Base-by-base conservation (phyloP, 495 filamentous ascomycete species). In the Penicillium simplicissimum region DNA sequence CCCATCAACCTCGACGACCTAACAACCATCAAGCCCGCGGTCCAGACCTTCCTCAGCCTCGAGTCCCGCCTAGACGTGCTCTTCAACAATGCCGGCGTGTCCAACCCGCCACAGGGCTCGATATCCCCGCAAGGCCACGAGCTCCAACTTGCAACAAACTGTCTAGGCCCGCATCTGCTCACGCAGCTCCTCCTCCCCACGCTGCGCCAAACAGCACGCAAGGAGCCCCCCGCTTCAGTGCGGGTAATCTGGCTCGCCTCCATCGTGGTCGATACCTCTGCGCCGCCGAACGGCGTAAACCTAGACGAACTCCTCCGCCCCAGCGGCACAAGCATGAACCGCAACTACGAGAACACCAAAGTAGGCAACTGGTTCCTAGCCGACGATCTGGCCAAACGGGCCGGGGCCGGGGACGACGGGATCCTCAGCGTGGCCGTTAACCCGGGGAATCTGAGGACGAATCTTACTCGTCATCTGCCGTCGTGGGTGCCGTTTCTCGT, bases 81-180 rank as follows among this genome's bases (percentile, higher is more conserved):
- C 0, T 85, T 73, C 63, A 85, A 85, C 62, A 85, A 87, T 60
- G 83, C 84, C 0, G 85, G 84, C 8, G 68, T 86, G 23, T 68
- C 70, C 23, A 49, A 68, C 8, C 71, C 76, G 0, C 71, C 74
- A 0, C 15, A 9, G 1, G 76, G 71, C 9, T 69, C 60, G 9
- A 42, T 59, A 8, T 69, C 77, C 2, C 49, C 57, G 8, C 78
- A 79, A 51, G 76, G 76, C 34, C 58, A 72, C 10, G 76, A 79
- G n/a, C 65, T 76, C 1, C 74, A 77, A 55, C 55, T 79, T 14
- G 78, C 64, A 2, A 78, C 71, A 0, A 79, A 80, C 58, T 73
- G 69, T 48, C 66, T 80, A 1, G 78, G 73, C 11, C 76, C 63
- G 1, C 67, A 64, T 45, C 61, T 79, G 4, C 57, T 79, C 8